Evolutionary conservation across 2,329 filamentous ascomycete species (phyloP), one percentile per base, ranked within the genome.

Genomic region (Ophiostoma sp.): DNA sequence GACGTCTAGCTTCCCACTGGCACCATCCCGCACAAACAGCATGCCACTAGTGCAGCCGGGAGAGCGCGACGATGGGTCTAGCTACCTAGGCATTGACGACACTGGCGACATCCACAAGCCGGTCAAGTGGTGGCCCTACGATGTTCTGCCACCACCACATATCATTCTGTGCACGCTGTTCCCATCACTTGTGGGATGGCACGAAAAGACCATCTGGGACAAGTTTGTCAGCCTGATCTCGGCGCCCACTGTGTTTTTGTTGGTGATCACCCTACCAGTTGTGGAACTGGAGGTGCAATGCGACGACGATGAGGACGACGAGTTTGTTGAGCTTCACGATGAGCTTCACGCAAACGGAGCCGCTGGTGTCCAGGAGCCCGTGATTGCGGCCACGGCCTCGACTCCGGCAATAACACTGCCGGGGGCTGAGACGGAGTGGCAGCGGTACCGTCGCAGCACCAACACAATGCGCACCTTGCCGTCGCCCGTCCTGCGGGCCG

Each of bases 191-290:
- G 89, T 89, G 73, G 89, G 86, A 35, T 99, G 94, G 93, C 82
- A 80, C 62, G 87, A 90, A 36, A 98, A 97, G 79, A 88, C 83
- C n/a, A 79, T 90, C n/a, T 93, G 89, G 88, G 94, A 94, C 75
- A 93, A 91, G 76, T 80, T 93, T 64, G 81, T 97, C 67, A 94
- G 93, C 60, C 76, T 95, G 13, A 84, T 96, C 52, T 94, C 94
- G 8, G 89, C 93, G n/a, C 92, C 94, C 0, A 96, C 91, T 75
- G 93, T 99, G 52, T 92, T 99, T 73, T 81, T 98, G 1, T 83
- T 99, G 4, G 94, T 94, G 0, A 88, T 95, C 66, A 99, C 95
- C 0, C 79, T 99, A 4, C 95, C 96, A 0, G 93, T 99, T 0
- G 92, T 97, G 6, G 94, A 98, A 75, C 86, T 86, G 0, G 85